Base-by-base conservation (phyloP, 116 monocot species). In the Posidonia oceanica region DNA sequence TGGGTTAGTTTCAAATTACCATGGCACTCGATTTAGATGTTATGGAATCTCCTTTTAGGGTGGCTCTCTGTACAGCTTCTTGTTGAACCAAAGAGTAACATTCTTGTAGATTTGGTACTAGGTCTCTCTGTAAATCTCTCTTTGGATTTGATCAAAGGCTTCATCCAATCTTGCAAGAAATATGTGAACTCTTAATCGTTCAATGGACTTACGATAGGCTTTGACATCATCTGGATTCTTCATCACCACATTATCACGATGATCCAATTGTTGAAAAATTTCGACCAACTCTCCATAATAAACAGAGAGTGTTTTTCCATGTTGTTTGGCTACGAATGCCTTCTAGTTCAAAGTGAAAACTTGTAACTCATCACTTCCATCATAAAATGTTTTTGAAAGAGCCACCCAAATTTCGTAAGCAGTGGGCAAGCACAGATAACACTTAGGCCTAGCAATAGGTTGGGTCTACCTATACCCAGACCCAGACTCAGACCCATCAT, bases 321-420 rank as follows among this genome's bases (percentile, higher is more conserved):
- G n/a, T 38, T 68, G 68, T 69, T 68, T 75, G 57, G 60, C 37
- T 20, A 23, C 22, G 60, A 75, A 75, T 3, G 75, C 58, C 48
- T 44, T 44, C 17, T 68, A 59, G 37, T 75, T 68, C 39, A 75
- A 18, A 2, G 59, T 17, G 52, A 69, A 75, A 13, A 75, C 5
- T 44, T 61, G 61, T 52, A 39, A 51, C n/a, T 75, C 68, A 59
- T 75, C 61, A 3, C 14, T 5, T 15, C 68, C 75, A 69, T 75
- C 75, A 75, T 75, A 69, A 5, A 68, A 75, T 0, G 61, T 60
- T 75, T 68, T 68, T 3, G 64, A 37, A 16, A 74, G 54, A 64
- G 54, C 52, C 2, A 0, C 55, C 73, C 73, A 74, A 11, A 74
- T 74, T 12, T 54, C 54, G 2, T n/a, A 6, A 18, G 65, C 65